Conservation (phyloP, 208 protist species). For the Plasmodiophora brassicae region DNA sequence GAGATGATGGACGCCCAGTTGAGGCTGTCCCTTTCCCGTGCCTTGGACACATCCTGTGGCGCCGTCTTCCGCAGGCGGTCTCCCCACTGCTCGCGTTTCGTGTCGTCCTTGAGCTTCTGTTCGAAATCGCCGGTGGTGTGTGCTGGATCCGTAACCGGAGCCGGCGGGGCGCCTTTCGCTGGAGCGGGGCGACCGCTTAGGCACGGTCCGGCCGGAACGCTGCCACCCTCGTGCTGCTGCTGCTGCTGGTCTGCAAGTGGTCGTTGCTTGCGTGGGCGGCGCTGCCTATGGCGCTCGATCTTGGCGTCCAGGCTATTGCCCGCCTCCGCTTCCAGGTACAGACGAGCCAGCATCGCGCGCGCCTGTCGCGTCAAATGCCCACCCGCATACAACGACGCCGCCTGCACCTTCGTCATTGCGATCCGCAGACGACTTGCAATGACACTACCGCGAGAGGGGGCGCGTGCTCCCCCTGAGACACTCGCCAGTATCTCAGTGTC, state of each 20-base stretch:
- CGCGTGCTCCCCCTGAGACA: not conserved
- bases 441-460: not conserved
- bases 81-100: not conserved
- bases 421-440: not conserved
- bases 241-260: not conserved
- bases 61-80: not conserved
- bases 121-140: not conserved
- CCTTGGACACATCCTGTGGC: not conserved
- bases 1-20: slow-evolving; percentile 13
- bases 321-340: not conserved
- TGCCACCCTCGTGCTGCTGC: not conserved
- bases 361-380: not conserved
- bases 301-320: not conserved
- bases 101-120: not conserved
- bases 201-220: not conserved
- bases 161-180: not conserved
- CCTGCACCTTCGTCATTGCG: too few species aligned
- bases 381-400: not conserved
- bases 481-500: not conserved
- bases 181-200: not conserved
- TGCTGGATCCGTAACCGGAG: not conserved
- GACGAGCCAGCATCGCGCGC: not conserved
- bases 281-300: not conserved
- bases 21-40: not conserved
- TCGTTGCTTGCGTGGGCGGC: too few species aligned